Conservation (phyloP, 148 eudicot species). For the Pouteria glomerata region DNA sequence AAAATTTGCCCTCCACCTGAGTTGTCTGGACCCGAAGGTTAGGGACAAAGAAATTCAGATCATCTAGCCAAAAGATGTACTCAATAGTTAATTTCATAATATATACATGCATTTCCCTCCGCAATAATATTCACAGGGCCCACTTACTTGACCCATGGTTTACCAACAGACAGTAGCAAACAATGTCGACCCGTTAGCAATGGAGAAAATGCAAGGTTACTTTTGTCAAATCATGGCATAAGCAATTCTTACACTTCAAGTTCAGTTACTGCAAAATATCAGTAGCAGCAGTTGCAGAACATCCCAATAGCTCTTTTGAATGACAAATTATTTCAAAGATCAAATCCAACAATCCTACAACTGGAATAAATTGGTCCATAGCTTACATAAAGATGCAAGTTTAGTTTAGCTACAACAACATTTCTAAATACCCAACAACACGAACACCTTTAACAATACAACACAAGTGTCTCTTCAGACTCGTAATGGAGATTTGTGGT, state of each 20-base stretch:
- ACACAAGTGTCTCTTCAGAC: background rate
- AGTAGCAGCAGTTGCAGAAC: background rate
- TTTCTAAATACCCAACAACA: background rate
- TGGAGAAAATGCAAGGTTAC: background rate
- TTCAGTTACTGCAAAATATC: background rate
- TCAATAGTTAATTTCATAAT: too few relatives aligned
- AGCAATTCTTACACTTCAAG: background rate
- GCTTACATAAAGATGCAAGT: background rate
- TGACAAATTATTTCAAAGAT: background rate
- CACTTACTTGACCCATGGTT: slow-evolving; percentile 18
- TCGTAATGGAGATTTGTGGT: background rate
- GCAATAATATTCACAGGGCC: too few relatives aligned
- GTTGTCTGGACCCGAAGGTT: too few relatives aligned
- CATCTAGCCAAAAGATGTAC: too few relatives aligned
- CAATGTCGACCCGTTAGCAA: too few relatives aligned
- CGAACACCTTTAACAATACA: background rate
- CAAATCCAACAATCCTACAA: background rate
- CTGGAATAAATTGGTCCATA: background rate
- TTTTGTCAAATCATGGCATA: background rate
- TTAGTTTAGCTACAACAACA: background rate
- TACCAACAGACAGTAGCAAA: background rate
- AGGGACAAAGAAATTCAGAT: too few relatives aligned
- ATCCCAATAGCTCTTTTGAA: background rate
- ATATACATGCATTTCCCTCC: too few relatives aligned
- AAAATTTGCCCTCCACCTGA: too few relatives aligned